Evolutionary conservation across 1,139 yeast species (phyloP).

Genomic region (Protomyces lactucae-debilis): DNA sequence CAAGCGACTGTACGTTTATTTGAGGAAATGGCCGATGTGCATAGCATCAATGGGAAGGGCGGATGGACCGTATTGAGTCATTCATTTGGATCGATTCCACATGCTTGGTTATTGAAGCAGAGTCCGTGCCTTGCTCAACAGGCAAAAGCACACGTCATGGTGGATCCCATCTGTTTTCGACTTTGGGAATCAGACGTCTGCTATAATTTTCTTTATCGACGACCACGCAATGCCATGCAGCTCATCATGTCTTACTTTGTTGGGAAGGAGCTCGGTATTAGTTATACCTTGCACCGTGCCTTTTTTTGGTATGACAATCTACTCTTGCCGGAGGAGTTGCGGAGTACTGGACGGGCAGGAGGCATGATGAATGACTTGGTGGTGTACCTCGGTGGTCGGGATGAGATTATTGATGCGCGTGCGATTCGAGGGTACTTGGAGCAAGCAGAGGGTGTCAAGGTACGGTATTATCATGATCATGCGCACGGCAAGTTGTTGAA

Average conservation of each 20-base stretch:
- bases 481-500: slow-evolving; percentile 13
- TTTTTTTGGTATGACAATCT: slow-evolving; percentile 27
- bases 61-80: slow-evolving; percentile 22
- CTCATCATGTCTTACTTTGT: slow-evolving; percentile 19
- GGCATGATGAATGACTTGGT: neutral
- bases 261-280: slow-evolving; percentile 24
- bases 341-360: neutral
- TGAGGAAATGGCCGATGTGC: neutral
- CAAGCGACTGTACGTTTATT: slow-evolving; percentile 1
- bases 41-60: neutral
- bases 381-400: slow-evolving; percentile 6
- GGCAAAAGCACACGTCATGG: slow-evolving; percentile 5
- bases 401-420: slow-evolving; percentile 4
- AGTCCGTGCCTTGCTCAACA: neutral
- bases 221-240: slow-evolving; percentile 25
- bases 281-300: slow-evolving; percentile 23
- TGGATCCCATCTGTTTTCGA: slow-evolving; percentile 25
- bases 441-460: neutral
- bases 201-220: slow-evolving; percentile 25
- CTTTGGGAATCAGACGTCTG: slow-evolving; percentile 25
- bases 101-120: slow-evolving; percentile 19
- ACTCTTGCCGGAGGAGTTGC: slow-evolving; percentile 21
- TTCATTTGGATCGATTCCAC: slow-evolving; percentile 23
- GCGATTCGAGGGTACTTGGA: slow-evolving; percentile 1
- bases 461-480: neutral